phyloP scores from a whole-genome alignment of 306 rosid species.

The Gastrolobium villosum region DNA sequence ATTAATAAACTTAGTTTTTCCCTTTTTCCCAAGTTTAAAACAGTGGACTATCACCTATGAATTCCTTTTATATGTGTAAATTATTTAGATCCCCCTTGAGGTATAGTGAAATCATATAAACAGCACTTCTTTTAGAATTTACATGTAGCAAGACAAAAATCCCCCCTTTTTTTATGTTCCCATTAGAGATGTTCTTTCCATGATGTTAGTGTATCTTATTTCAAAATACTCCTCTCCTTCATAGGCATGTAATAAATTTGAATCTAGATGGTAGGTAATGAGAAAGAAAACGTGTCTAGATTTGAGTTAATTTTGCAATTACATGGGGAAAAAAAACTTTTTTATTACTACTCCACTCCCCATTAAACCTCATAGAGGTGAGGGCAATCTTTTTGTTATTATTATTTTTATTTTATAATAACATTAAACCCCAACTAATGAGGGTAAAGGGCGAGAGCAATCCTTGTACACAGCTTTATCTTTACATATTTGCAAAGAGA shows the following conservation, averaged over 20 bases:
- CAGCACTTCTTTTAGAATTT: not conserved
- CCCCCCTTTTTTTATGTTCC: not conserved
- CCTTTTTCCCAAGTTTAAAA: not conserved
- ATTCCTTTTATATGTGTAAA: slow-evolving; percentile 8
- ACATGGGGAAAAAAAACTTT: not conserved
- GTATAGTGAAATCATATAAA: not conserved
- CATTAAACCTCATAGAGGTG: no score
- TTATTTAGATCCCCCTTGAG: not conserved
- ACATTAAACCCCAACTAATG: no score
- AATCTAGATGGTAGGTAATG: slow-evolving; percentile 17
- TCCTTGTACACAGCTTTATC: no score
- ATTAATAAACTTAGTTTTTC: not conserved
- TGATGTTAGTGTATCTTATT: slow-evolving; percentile 1
- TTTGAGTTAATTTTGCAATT: slow-evolving; percentile 1
- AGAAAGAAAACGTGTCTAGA: not conserved
- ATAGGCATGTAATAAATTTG: not conserved
- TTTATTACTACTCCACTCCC: no score
- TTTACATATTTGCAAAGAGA: no score
- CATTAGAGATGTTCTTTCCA: not conserved
- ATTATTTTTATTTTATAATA: no score
- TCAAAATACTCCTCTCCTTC: not conserved
- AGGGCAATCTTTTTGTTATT: no score
- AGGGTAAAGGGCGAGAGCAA: no score
- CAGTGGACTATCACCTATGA: not conserved
- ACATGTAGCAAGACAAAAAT: not conserved